Conservation (phyloP, 1,139 yeast genomes). For the Scheffersomyces illinoinensis region DNA sequence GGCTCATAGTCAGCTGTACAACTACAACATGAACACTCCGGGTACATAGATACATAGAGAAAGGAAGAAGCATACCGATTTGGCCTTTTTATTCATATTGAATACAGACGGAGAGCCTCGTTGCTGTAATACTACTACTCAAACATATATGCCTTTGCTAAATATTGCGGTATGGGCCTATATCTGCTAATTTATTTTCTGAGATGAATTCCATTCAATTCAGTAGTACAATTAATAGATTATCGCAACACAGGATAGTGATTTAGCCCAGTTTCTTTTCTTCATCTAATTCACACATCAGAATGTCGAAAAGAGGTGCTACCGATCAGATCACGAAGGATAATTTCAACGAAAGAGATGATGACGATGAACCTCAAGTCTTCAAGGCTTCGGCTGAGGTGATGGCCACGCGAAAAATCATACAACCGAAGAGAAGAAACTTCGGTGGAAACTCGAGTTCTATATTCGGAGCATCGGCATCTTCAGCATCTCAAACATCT, state of each 20-base stretch:
- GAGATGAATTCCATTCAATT: background rate
- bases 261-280: background rate
- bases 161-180: background rate
- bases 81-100: too few relatives aligned
- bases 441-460: background rate
- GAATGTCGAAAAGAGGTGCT: conserved; percentile 70
- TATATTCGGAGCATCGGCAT: background rate
- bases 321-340: conserved; percentile 57
- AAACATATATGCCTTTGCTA: background rate
- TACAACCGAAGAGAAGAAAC: conserved; percentile 51
- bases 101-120: background rate
- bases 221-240: background rate
- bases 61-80: too few relatives aligned
- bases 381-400: conserved; percentile 57
- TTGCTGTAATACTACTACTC: background rate
- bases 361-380: conserved; percentile 23
- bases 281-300: background rate
- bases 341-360: conserved; percentile 36
- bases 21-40: too few relatives aligned
- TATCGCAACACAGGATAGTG: background rate
- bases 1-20: too few relatives aligned
- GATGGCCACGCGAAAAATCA: conserved; percentile 66
- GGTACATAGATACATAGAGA: too few relatives aligned
- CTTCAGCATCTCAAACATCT: conserved; percentile 1
- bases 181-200: background rate